Conservation (phyloP, 306 rosid genomes). For the Cicer yamashitae region DNA sequence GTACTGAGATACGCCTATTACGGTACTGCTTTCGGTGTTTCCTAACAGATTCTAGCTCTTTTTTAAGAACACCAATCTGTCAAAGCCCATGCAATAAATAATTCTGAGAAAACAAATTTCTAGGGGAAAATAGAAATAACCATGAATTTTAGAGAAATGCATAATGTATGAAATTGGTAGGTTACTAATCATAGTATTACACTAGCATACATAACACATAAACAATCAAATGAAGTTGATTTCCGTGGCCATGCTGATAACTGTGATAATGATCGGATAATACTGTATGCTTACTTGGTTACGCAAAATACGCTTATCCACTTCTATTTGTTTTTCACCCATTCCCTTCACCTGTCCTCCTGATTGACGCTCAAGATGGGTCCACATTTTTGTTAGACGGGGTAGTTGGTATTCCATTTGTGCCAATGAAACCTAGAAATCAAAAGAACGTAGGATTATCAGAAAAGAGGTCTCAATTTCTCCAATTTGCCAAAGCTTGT, state of each 20-base stretch:
- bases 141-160: constrained; percentile 11
- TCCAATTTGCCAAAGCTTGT: constrained; percentile 28
- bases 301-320: constrained; percentile 93
- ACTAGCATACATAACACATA: constrained; percentile 11
- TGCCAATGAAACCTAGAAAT: constrained; percentile 85
- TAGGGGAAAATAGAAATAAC: constrained; percentile 15
- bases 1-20: constrained; percentile 77
- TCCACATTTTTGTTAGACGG: constrained; percentile 96
- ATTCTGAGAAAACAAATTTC: constrained; percentile 31
- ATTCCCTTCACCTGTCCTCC: constrained; percentile 98
- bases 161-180: constrained; percentile 12
- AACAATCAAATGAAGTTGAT: constrained; percentile 20
- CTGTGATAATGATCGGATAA: constrained; percentile 19
- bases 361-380: constrained; percentile 97
- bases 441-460: constrained; percentile 45
- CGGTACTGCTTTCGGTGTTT: constrained; percentile 92
- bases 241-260: constrained; percentile 21
- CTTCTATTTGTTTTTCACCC: constrained; percentile 99
- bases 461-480: constrained; percentile 33
- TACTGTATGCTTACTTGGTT: constrained; percentile 70
- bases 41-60: constrained; percentile 89
- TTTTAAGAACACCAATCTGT: constrained; percentile 79
- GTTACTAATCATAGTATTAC: constrained; percentile 30
- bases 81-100: constrained; percentile 44
- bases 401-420: constrained; percentile 99